phyloP scores from a whole-genome alignment of 345 rosid genomes.

The Kernera saxatilis region DNA sequence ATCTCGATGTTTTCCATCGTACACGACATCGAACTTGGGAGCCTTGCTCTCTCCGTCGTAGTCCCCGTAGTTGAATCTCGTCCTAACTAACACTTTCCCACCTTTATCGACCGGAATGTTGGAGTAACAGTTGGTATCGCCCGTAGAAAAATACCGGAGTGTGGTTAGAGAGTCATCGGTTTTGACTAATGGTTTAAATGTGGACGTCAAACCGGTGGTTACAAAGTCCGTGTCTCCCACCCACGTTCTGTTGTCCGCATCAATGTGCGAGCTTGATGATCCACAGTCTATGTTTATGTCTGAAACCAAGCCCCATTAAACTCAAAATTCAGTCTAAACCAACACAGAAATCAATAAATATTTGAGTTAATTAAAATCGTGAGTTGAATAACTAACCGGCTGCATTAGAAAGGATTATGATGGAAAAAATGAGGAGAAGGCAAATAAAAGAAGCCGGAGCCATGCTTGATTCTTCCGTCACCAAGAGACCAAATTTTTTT shows the following conservation, averaged over 20 bases:
- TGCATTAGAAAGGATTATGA: slow-evolving; percentile 2
- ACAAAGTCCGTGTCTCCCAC: slow-evolving; percentile 16
- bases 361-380: background rate
- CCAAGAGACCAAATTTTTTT: background rate
- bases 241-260: slow-evolving; percentile 16
- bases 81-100: slow-evolving; percentile 17
- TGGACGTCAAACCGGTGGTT: background rate
- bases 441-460: background rate
- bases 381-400: slow-evolving; percentile 13
- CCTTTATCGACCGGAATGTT: slow-evolving; percentile 21
- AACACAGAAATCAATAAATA: background rate
- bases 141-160: slow-evolving; percentile 18
- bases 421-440: slow-evolving; percentile 1
- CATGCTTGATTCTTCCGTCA: slow-evolving; percentile 7
- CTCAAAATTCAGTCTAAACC: background rate
- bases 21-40: slow-evolving; percentile 24
- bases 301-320: background rate
- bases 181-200: background rate
- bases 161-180: background rate
- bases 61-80: slow-evolving; percentile 17
- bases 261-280: slow-evolving; percentile 15
- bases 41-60: background rate
- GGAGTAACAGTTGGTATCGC: slow-evolving; percentile 19
- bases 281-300: slow-evolving; percentile 29
- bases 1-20: slow-evolving; percentile 19